Evolutionary conservation across 495 filamentous ascomycete species (phyloP).

Genomic region (Rhizodiscina lignyota): DNA sequence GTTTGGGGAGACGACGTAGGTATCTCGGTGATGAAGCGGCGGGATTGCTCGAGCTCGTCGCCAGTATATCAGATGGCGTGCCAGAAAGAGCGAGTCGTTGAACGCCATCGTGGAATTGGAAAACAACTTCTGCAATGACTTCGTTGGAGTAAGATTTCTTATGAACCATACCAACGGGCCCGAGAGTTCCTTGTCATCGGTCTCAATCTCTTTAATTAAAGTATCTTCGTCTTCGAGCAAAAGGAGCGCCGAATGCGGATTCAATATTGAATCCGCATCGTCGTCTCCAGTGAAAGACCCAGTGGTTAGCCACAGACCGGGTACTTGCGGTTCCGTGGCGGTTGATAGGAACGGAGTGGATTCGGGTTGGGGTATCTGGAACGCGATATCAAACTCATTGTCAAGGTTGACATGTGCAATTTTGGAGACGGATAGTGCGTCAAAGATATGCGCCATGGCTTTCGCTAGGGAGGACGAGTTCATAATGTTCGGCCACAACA

Average conservation of each 20-base stretch:
- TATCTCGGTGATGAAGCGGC: constrained; percentile 75
- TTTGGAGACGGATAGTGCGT: constrained; percentile 61
- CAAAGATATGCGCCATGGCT: constrained; percentile 66
- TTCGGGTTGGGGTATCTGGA: constrained; percentile 72
- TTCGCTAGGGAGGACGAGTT: constrained; percentile 62
- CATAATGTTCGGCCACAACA: constrained; percentile 53
- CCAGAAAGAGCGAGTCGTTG: constrained; percentile 63
- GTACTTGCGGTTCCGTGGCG: constrained; percentile 44
- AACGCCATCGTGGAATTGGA: constrained; percentile 55
- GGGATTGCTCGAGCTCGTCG: constrained; percentile 81
- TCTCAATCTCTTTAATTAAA: constrained; percentile 68
- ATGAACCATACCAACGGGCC: constrained; percentile 69
- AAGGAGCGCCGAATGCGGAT: constrained; percentile 73
- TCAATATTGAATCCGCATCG: constrained; percentile 48
- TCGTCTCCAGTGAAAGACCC: constrained; percentile 58
- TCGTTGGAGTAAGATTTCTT: constrained; percentile 61
- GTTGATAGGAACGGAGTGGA: constrained; percentile 58
- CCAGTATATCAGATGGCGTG: constrained; percentile 90
- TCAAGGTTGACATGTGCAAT: constrained; percentile 58
- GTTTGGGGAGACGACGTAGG: constrained; percentile 88
- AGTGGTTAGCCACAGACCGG: constrained; percentile 72
- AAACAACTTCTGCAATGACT: constrained; percentile 49
- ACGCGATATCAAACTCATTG: constrained; percentile 45
- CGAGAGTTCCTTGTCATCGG: constrained; percentile 50
- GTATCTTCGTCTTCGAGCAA: constrained; percentile 70